phyloP scores from a whole-genome alignment of 2,329 filamentous ascomycete genomes.

The Aspergillus ibericus region DNA sequence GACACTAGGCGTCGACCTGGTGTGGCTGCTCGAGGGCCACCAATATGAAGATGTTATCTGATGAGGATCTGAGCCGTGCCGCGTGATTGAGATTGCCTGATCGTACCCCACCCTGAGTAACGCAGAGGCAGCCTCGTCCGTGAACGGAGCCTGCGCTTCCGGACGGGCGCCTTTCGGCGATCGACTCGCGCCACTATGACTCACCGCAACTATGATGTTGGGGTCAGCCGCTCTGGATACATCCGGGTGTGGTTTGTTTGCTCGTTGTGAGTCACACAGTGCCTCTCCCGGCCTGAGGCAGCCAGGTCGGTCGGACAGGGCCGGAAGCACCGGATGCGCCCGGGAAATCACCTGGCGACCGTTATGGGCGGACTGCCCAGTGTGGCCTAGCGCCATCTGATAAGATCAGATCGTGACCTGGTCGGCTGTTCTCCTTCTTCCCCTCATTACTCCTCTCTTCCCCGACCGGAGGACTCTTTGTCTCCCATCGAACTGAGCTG shows the following conservation, averaged over 20 bases:
- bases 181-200: neutral
- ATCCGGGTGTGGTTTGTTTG: neutral
- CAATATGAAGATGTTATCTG: neutral
- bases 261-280: neutral
- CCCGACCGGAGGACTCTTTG: neutral
- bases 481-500: neutral
- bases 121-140: neutral
- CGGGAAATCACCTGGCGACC: constrained; percentile 1
- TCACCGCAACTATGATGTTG: constrained; percentile 7
- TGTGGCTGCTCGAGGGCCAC: neutral
- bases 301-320: neutral
- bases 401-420: constrained; percentile 32
- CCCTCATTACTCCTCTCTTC: constrained; percentile 1
- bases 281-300: neutral
- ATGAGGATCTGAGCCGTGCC: neutral
- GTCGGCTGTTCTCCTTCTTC: neutral
- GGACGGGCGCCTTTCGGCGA: neutral
- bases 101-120: neutral
- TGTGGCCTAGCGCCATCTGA: constrained; percentile 30
- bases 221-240: neutral
- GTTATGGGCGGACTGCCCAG: neutral
- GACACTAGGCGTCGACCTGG: neutral
- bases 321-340: constrained; percentile 1
- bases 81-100: neutral
- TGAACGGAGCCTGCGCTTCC: neutral